phyloP scores from a whole-genome alignment of 169 alveolate species.

The Cryptosporidium meleagridis region DNA sequence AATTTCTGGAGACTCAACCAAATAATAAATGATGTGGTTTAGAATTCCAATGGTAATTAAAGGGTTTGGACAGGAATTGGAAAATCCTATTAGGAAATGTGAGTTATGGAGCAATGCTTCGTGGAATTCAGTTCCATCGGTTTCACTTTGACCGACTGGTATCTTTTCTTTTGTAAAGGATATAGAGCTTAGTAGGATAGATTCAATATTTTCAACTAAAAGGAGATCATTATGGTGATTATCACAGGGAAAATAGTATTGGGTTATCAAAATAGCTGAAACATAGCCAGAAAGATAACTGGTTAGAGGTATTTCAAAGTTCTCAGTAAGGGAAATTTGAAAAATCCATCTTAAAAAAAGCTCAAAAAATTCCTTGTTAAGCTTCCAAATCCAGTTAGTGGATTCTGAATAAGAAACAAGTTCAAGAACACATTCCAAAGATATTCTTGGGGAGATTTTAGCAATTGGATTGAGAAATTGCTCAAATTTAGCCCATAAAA shows the following conservation, averaged over 20 bases:
- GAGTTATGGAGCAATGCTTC: conserved; percentile 24
- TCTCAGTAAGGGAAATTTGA: conserved; percentile 19
- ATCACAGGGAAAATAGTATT: background rate
- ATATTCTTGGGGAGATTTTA: conserved; percentile 45
- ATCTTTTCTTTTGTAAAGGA: background rate
- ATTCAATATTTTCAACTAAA: background rate
- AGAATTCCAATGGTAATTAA: background rate
- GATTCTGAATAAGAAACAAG: background rate
- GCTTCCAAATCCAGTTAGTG: conserved; percentile 33
- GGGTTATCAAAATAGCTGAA: conserved; percentile 1
- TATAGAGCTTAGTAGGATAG: background rate
- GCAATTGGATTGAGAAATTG: conserved; percentile 11
- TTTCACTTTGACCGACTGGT: background rate
- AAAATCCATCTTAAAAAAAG: conserved; percentile 25
- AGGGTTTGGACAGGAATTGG: conserved; percentile 16
- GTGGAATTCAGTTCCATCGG: background rate
- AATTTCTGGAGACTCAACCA: conserved; percentile 9
- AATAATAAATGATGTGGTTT: background rate
- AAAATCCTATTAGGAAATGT: conserved; percentile 44
- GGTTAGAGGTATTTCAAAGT: conserved; percentile 25
- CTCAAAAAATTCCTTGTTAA: background rate
- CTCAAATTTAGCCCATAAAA: conserved; percentile 12
- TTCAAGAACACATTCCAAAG: conserved; percentile 20
- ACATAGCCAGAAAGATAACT: conserved; percentile 31
- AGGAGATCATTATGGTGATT: background rate